Evolutionary conservation across 176 grass and related monocot genomes (phyloP), one percentile per base, ranked within the genome.

Genomic region (Carex cristatella): DNA sequence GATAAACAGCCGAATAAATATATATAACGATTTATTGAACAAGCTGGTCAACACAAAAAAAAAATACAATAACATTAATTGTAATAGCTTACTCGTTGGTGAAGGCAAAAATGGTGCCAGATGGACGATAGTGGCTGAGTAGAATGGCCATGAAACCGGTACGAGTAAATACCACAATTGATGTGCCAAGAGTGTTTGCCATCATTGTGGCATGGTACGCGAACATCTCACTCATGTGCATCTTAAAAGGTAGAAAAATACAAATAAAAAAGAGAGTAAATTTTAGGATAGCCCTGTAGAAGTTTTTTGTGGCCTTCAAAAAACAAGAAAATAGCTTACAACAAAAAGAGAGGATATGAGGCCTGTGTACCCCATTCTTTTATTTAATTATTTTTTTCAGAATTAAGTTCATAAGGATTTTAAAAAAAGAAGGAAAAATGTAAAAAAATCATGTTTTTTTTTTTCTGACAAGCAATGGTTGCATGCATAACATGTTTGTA

Each of bases 131-230:
- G 61, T 99, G 96, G 66, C 96, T 99, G 49, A 99, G 96, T 61
- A 99, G 85, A 85, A 99, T 94, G 69, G 91, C 93, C 96, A 99
- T 99, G 86, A 91, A 95, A 65, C 96, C 96, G 6, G 89, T 92
- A 79, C 93, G 91, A 61, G 96, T 99, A 91, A 99, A 99, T 87
- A 99, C 96, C 40, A 99, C 91, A 69, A 99, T 95, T 83, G 96
- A 95, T 19, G 93, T 99, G 63, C 81, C 83, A 85, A 99, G 96
- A 82, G 89, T 99, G 73, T 99, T 99, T 30, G 96, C 92, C 93
- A 99, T 99, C 90, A 99, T 99, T 58, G 96, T 95, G 79, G 96
- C 94, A 90, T 99, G 96, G 85, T 94, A 99, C 0, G 91, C 96
- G 9, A 99, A 99, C 93, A 99, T 99, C 89, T 99, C 93, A 9